Base-by-base conservation (phyloP, 2,329 filamentous ascomycete genomes). In the Rhexocercosporidium sp. region DNA sequence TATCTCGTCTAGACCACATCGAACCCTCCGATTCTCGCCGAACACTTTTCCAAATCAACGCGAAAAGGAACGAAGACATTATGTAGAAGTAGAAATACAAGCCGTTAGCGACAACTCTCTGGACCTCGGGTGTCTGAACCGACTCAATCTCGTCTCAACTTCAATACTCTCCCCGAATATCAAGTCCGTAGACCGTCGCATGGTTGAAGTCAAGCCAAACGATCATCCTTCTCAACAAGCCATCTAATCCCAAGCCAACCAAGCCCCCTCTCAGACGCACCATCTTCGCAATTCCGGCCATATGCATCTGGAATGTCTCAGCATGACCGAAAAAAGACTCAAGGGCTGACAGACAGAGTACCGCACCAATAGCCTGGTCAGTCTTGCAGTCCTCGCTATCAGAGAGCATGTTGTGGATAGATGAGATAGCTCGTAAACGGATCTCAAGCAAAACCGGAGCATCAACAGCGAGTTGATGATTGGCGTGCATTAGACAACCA, bases 141-240 rank as follows among this genome's bases (percentile, higher is more conserved):
- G 62, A 20, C 56, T 62, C 18, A 41, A 20, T 29, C 66, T 57
- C 20, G 20, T 44, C 29, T 49, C 53, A 12, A 62, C 57, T 8
- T 62, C 66, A 8, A 44, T 25, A 31, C 66, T 68, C 57, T 65
- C 47, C 11, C 25, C 49, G 22, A 68, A 68, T n/a, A 46, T 34
- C 49, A 62, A 34, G 6, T 29, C 22, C 22, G 66, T 63, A 46
- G n/a, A 59, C 29, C 20, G 41, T 63, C 7, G 66, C 51, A 54
- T 68, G 66, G 14, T 66, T 66, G 25, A 59, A 65, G 22, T 69
- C 67, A 3, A 69, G n/a, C 67, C 67, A 69, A 22, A 62, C 20
- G 39, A 66, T 65, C 57, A 69, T 66, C 37, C 64, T 66, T 9
- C 20, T 59, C 56, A 69, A 44, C 39, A 69, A 49, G 0, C 67